These are phyloP conservation scores for Irineochytrium annulatum DNA, from an alignment of 192 early-diverging fungal genomes.

Conservation along the genomic window DNA sequence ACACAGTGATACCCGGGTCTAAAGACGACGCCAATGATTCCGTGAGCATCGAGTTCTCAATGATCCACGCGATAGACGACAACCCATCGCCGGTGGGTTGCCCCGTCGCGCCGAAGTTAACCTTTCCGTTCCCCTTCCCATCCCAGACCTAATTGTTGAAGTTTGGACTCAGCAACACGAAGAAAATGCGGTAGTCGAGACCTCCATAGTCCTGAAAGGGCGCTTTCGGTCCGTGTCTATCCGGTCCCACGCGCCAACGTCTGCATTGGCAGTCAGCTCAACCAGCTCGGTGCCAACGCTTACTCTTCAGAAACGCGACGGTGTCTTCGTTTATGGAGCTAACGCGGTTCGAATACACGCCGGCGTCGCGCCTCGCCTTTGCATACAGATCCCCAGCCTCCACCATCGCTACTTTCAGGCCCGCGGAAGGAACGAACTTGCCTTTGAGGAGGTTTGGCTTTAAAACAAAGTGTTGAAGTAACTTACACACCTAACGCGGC, in stretches of 20 bases:
- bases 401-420: conserved; percentile 66
- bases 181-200: neutral
- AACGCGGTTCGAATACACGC: conserved; percentile 76
- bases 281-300: neutral
- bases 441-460: neutral
- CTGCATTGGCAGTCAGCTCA: conserved; percentile 26
- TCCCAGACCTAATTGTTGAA: conserved; percentile 75
- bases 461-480: neutral
- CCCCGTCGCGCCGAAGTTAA: conserved; percentile 59
- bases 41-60: conserved; percentile 63
- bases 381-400: conserved; percentile 76
- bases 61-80: conserved; percentile 71
- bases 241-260: conserved; percentile 63
- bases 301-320: conserved; percentile 48
- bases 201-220: conserved; percentile 61
- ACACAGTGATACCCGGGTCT: conserved; percentile 46
- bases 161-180: neutral
- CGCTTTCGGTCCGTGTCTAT: conserved; percentile 55
- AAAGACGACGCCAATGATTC: conserved; percentile 14
- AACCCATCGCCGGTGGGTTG: conserved; percentile 10
- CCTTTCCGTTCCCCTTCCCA: conserved; percentile 56
- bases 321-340: conserved; percentile 74
- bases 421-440: conserved; percentile 10
- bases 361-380: conserved; percentile 25
- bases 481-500: conserved; percentile 60